Evolutionary conservation across 371 early-diverging fungal species (phyloP), one percentile per base, ranked within the genome.

Genomic region (Fennellomyces sp.): DNA sequence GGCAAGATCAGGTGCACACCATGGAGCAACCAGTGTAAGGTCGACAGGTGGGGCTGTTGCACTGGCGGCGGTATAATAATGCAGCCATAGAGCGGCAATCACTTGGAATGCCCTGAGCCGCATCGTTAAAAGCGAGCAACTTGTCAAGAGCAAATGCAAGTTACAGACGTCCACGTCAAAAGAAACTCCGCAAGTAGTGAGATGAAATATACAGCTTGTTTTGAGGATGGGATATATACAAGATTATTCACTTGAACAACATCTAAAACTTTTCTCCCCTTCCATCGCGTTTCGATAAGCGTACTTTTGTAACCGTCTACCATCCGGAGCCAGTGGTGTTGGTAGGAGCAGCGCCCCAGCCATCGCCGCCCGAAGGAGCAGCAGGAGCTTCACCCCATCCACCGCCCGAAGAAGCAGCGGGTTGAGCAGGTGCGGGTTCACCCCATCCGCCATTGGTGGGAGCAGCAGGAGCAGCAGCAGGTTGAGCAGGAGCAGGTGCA

Each of bases 1-100:
- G 1, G 83, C 38, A 23, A 85, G 65, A 56, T 82, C 69, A 17
- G 88, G 80, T 17, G 85, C 77, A 15, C 64, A 52, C 89, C 89
- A 88, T 28, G 86, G 77, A 2, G 89, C 74, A 35, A 77, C 70
- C 19, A 88, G 63, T 13, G 77, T 75, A 8, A 75, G 66, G 41
- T 83, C 77, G 35, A 88, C 83, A 28, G 86, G 77, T 3, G 87
- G 85, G 5, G 85, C 52, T 12, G 52, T n/a, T 31, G 52, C 52
- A n/a, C n/a, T n/a, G 0, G 36, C 27, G 25, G 39, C 10, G n/a
- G 55, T 39, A 26, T 54, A 54, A 21, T 23, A 25, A 19, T 15
- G 45, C 10, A 41, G 8, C 12, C 21, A 45, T 45, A 25, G 23
- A 19, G 45, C 12, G 10, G 21, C 23, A 25, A 25, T 25, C 7